Evolutionary conservation across 2,329 filamentous ascomycete species (phyloP).

Genomic region (Cordyceps pruinosa): DNA sequence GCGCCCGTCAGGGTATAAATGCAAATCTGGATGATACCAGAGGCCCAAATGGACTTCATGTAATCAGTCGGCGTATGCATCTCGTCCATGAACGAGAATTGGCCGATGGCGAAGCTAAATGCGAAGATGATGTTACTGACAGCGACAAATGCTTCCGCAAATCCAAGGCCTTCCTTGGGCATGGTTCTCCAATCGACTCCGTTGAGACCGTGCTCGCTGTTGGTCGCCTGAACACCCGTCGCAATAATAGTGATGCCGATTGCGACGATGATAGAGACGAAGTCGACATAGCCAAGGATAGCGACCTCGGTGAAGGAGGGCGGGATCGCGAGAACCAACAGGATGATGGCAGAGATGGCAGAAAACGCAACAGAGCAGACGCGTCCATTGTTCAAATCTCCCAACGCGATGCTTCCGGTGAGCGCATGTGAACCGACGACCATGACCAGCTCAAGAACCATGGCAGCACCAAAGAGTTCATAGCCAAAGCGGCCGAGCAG

Average conservation of each 20-base stretch:
- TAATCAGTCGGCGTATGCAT: conserved; percentile 34
- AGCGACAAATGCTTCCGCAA: conserved; percentile 48
- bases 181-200: conserved; percentile 26
- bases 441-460: conserved; percentile 56
- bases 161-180: conserved; percentile 31
- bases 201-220: conserved; percentile 14
- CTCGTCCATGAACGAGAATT: conserved; percentile 37
- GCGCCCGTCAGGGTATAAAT: conserved; percentile 58
- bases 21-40: conserved; percentile 49
- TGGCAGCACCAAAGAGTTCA: conserved; percentile 49
- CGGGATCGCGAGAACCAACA: conserved; percentile 32
- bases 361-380: conserved; percentile 31
- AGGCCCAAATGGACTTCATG: conserved; percentile 44
- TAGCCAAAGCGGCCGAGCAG: conserved; percentile 49
- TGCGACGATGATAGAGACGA: conserved; percentile 51
- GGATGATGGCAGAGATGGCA: conserved; percentile 31
- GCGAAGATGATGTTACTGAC: conserved; percentile 60
- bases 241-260: conserved; percentile 56
- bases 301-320: conserved; percentile 34
- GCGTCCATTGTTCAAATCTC: conserved; percentile 48
- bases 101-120: conserved; percentile 42
- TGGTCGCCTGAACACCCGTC: conserved; percentile 38
- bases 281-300: conserved; percentile 38
- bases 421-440: conserved; percentile 60
- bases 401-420: conserved; percentile 58